Percentiles rank a stretch among this genome's conserved stretches.
Evolutionary conservation across 2,329 filamentous ascomycete genomes (phyloP).

Genomic region (Ophiobolus disseminans): DNA sequence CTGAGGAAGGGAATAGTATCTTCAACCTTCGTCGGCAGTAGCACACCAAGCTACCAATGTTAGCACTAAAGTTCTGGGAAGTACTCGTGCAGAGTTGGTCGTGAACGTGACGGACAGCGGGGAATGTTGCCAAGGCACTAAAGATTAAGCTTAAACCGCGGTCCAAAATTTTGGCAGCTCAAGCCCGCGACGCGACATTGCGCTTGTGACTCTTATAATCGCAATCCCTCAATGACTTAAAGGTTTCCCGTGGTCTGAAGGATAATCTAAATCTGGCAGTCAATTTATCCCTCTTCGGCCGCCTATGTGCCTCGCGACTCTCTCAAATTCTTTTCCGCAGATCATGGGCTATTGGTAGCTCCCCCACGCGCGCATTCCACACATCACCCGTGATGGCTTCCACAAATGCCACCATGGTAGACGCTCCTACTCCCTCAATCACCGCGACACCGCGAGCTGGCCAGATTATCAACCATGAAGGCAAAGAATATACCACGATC

Average conservation of each 20-base stretch:
- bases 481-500: constrained; percentile 65
- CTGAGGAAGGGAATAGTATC: too few relatives aligned
- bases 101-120: not conserved
- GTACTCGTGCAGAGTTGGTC: too few relatives aligned
- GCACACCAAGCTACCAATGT: too few relatives aligned
- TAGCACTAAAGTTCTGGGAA: too few relatives aligned
- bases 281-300: constrained; percentile 11
- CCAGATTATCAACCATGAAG: constrained; percentile 53
- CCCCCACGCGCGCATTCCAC: constrained; percentile 26
- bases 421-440: constrained; percentile 26
- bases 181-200: constrained; percentile 14
- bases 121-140: constrained; percentile 29
- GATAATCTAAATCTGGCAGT: constrained; percentile 37
- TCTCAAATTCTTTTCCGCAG: constrained; percentile 15
- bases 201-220: not conserved
- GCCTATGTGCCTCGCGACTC: constrained; percentile 31
- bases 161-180: constrained; percentile 34
- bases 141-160: constrained; percentile 38
- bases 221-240: not conserved
- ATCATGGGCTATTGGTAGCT: constrained; percentile 39
- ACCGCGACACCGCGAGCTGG: constrained; percentile 37
- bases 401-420: constrained; percentile 18
- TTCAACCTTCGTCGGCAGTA: too few relatives aligned
- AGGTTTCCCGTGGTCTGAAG: too few relatives aligned
- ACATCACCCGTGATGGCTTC: constrained; percentile 26